Percentiles rank a stretch among this genome's conserved stretches.
Evolutionary conservation across 352 stramenopile genomes (phyloP).

Genomic region (Peronospora tabacina): DNA sequence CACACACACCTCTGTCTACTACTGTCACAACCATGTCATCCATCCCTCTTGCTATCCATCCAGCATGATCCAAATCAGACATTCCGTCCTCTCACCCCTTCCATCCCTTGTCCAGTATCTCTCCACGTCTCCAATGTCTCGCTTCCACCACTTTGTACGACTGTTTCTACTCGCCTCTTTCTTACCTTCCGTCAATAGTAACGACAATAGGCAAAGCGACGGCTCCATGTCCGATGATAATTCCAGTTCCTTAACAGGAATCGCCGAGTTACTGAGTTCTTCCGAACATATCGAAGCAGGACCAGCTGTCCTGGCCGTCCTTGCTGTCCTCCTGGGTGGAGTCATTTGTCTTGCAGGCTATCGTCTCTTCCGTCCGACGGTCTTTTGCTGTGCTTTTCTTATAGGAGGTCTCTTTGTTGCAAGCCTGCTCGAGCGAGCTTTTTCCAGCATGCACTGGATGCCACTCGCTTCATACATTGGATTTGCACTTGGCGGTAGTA

Average conservation of each 20-base stretch:
- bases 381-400: conserved; percentile 65
- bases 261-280: conserved; percentile 34
- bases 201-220: too few relatives aligned
- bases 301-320: conserved; percentile 37
- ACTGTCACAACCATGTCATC: too few relatives aligned
- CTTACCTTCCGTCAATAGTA: too few relatives aligned
- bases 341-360: conserved; percentile 50
- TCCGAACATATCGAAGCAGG: conserved; percentile 39
- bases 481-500: conserved; percentile 37
- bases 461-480: conserved; percentile 48
- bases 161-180: too few relatives aligned
- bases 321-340: conserved; percentile 39
- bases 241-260: conserved; percentile 21
- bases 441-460: conserved; percentile 41
- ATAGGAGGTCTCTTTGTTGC: conserved; percentile 56
- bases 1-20: too few relatives aligned
- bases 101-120: too few relatives aligned
- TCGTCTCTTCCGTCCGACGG: conserved; percentile 44
- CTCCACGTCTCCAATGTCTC: too few relatives aligned
- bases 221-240: conserved; percentile 4
- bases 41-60: too few relatives aligned
- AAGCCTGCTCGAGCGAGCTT: conserved; percentile 46
- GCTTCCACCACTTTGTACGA: too few relatives aligned
- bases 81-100: too few relatives aligned
- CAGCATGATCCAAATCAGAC: too few relatives aligned